Conservation (phyloP, 257 asterid genomes). For the Nicotiana tabacum region DNA sequence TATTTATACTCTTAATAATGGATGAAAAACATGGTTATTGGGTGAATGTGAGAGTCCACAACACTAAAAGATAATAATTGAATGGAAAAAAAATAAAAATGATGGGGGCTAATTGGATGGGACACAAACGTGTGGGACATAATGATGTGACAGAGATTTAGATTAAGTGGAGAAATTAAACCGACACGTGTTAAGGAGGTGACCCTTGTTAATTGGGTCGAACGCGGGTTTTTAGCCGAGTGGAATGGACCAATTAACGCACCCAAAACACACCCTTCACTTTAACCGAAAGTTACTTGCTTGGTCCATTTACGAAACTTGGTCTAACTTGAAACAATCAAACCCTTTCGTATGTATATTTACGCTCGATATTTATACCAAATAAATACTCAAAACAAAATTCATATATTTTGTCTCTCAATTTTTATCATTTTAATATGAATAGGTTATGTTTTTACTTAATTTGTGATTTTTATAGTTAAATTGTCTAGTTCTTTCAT, state of each 20-base stretch:
- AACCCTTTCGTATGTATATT: neutral
- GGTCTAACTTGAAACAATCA: neutral
- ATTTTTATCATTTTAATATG: neutral
- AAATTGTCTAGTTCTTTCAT: neutral
- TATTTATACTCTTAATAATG: neutral
- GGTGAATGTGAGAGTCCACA: constrained; percentile 8
- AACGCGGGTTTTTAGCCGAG: constrained; percentile 54
- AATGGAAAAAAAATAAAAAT: neutral
- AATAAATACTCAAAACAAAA: too few relatives aligned
- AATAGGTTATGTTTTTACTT: neutral
- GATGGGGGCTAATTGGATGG: constrained; percentile 6
- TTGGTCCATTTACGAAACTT: neutral
- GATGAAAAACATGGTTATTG: neutral
- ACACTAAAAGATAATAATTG: neutral
- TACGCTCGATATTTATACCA: neutral
- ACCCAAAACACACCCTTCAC: constrained; percentile 12
- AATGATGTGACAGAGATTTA: constrained; percentile 43
- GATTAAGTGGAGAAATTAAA: constrained; percentile 22
- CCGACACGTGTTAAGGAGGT: constrained; percentile 43
- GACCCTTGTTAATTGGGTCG: constrained; percentile 32
- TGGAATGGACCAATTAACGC: constrained; percentile 37
- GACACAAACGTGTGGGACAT: constrained; percentile 61
- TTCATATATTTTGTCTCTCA: neutral
- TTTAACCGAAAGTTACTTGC: constrained; percentile 18
- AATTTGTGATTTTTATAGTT: neutral